Conservation (phyloP, 805 yeast species). For the Barnettozyma sp. region DNA sequence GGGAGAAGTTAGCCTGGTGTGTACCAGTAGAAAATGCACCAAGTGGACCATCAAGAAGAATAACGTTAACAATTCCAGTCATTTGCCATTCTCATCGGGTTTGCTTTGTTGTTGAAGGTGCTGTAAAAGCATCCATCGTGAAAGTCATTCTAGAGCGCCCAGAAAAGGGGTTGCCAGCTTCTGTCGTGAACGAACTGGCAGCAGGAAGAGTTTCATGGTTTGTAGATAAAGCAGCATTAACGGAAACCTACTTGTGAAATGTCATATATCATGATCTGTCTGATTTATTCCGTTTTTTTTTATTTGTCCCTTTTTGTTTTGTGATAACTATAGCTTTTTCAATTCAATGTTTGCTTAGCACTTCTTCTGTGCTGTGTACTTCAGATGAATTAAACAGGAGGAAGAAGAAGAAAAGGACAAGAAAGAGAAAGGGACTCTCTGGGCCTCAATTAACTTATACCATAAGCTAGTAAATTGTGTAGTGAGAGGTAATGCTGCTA, state of each 20-base stretch:
- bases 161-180: slow-evolving; percentile 90
- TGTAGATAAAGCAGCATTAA: slow-evolving; percentile 88
- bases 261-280: neutral
- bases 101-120: slow-evolving; percentile 93
- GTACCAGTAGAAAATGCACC: slow-evolving; percentile 92
- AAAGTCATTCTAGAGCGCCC: slow-evolving; percentile 94
- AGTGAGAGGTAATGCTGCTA: too few species aligned
- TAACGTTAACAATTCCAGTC: slow-evolving; percentile 89
- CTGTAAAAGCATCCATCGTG: slow-evolving; percentile 88
- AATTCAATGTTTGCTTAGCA: too few species aligned
- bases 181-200: slow-evolving; percentile 92
- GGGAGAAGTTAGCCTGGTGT: slow-evolving; percentile 93
- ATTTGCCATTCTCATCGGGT: slow-evolving; percentile 90
- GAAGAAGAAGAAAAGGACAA: too few species aligned
- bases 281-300: too few species aligned
- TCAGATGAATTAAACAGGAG: too few species aligned
- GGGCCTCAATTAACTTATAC: too few species aligned
- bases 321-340: too few species aligned
- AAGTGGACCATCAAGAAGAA: slow-evolving; percentile 75
- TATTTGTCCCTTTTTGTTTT: too few species aligned
- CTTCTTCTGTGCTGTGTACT: too few species aligned
- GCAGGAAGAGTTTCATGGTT: slow-evolving; percentile 97
- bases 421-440: too few species aligned
- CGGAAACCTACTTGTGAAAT: slow-evolving; percentile 41
- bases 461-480: too few species aligned